Evolutionary conservation across 2,329 filamentous ascomycete genomes (phyloP).

Genomic region (Trichoderma koningiopsis): DNA sequence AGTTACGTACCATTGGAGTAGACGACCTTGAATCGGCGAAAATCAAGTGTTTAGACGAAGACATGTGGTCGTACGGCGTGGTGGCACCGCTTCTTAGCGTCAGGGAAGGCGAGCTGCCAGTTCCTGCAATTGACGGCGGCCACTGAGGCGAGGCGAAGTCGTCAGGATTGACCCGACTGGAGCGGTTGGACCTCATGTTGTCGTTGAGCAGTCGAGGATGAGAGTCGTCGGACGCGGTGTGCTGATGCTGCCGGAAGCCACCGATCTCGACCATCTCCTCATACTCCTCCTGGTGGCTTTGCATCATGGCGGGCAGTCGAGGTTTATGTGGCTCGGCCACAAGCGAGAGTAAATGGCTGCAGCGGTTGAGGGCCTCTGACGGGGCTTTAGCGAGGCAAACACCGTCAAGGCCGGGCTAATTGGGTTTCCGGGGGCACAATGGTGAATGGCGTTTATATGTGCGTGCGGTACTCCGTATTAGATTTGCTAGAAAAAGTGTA

Average conservation of each 20-base stretch:
- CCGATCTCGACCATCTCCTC: slow-evolving; percentile 30
- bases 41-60: slow-evolving; percentile 29
- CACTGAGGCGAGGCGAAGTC: slow-evolving; percentile 33
- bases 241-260: slow-evolving; percentile 25
- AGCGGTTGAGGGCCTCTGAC: background rate
- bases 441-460: slow-evolving; percentile 14
- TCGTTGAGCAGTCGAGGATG: slow-evolving; percentile 16
- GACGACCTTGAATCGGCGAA: slow-evolving; percentile 37
- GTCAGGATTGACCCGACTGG: slow-evolving; percentile 22
- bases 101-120: slow-evolving; percentile 32
- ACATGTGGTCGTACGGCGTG: slow-evolving; percentile 30
- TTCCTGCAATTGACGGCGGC: slow-evolving; percentile 33
- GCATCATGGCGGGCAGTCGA: slow-evolving; percentile 27
- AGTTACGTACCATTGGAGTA: slow-evolving; percentile 34
- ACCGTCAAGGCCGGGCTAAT: slow-evolving; percentile 8
- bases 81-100: slow-evolving; percentile 33
- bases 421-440: background rate
- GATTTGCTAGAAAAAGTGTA: slow-evolving; percentile 8
- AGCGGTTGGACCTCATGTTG: slow-evolving; percentile 26
- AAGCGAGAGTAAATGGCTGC: slow-evolving; percentile 13
- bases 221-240: slow-evolving; percentile 25
- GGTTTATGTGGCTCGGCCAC: slow-evolving; percentile 20
- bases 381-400: slow-evolving; percentile 11
- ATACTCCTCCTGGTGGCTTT: slow-evolving; percentile 30
- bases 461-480: background rate